Evolutionary conservation across 345 rosid genomes (phyloP), one percentile per base, ranked within the genome.

Genomic region (Theobroma cacao): DNA sequence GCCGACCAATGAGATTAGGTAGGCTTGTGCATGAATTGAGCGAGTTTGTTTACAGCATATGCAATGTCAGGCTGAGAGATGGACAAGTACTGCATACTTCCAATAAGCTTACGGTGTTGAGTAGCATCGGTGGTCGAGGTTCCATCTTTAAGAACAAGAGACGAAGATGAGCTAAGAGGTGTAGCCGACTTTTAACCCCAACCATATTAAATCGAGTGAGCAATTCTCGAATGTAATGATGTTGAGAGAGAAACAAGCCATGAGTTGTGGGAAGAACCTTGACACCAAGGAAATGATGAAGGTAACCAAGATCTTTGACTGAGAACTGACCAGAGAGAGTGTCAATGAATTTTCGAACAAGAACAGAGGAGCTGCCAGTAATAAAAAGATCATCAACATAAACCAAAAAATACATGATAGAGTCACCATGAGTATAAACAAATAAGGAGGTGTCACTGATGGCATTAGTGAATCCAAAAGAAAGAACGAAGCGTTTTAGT

Each of bases 341-440:
- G 12, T 13, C 7, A 77, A 74, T 74, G 11, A 65, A 11, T 7
- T 34, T 20, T 0, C 2, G 36, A 4, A 76, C 5, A 0, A 36
- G 9, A 0, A 0, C 22, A 2, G 22, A 0, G 30, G 0, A 20
- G 24, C 34, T 71, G 0, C 80, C 36, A 2, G 43, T 77, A 5
- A 72, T 7, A 0, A 77, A 1, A 0, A 55, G 6, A 7, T 77
- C 84, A 62, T 77, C 70, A 1, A 81, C 75, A 56, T 81, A 81
- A 4, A 81, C 43, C 0, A 79, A 38, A 0, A 79, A 11, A 8
- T 60, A 74, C 1, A 64, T 3, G 0, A 20, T 2, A 12, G 2
- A 0, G 0, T 3, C 22, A 7, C 40, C 26, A 7, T 14, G 3
- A 55, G 3, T 4, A 11, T 28, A 53, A 4, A 80, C 24, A 18